Conservation (phyloP, 768 basidiomycete species). For the Amanita jacksonii region DNA sequence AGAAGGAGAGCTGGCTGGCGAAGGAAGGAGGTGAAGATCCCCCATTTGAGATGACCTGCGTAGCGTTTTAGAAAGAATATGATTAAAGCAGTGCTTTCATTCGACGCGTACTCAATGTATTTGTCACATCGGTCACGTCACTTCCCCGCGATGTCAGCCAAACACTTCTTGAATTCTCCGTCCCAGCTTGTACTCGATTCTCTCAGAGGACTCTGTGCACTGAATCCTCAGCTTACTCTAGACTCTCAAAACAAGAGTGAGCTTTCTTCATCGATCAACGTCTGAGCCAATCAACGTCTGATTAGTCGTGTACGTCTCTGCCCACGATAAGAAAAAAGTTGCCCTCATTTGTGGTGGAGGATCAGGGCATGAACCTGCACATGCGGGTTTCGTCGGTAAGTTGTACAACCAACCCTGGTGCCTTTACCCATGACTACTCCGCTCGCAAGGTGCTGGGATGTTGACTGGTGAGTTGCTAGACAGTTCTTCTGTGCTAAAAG, state of each 20-base stretch:
- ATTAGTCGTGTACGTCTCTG: conserved; percentile 52
- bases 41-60: conserved; percentile 1
- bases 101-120: neutral
- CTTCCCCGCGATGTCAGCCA: conserved; percentile 25
- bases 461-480: conserved; percentile 47
- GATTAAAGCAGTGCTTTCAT: neutral
- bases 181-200: conserved; percentile 69
- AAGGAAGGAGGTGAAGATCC: conserved; percentile 22
- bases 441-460: conserved; percentile 58
- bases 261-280: conserved; percentile 7
- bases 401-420: conserved; percentile 2
- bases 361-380: conserved; percentile 86
- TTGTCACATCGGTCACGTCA: neutral
- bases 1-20: conserved; percentile 36
- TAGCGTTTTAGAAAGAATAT: no score
- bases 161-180: conserved; percentile 75
- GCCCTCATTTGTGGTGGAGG: conserved; percentile 79
- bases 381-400: conserved; percentile 82
- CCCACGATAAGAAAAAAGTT: conserved; percentile 56
- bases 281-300: conserved; percentile 10
- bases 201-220: conserved; percentile 56
- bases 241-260: conserved; percentile 66
- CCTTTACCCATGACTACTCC: neutral
- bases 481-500: no score
- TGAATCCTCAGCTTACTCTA: conserved; percentile 65